Conservation (phyloP, 495 filamentous ascomycete species). For the Articulospora tetracladia region DNA sequence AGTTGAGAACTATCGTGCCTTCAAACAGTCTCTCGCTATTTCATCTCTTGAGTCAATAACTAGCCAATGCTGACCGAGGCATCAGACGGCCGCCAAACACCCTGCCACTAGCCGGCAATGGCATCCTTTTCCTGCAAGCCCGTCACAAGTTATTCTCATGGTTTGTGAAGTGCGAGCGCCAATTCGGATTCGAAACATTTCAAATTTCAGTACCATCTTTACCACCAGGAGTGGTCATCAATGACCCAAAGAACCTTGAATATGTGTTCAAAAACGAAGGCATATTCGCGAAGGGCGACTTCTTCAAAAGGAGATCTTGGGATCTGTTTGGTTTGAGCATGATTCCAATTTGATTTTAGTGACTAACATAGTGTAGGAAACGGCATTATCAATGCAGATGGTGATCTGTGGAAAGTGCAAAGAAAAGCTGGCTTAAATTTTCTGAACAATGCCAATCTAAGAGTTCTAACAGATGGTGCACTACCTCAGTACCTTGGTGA, state of each 20-base stretch:
- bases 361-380: conserved; percentile 33
- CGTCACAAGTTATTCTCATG: conserved; percentile 54
- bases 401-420: conserved; percentile 56
- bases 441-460: conserved; percentile 51
- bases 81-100: conserved; percentile 47
- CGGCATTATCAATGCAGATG: conserved; percentile 61
- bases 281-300: conserved; percentile 52
- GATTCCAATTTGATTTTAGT: neutral
- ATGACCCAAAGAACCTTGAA: conserved; percentile 54
- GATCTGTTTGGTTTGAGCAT: conserved; percentile 48
- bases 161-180: conserved; percentile 52
- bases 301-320: conserved; percentile 53
- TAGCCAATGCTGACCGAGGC: neutral
- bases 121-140: conserved; percentile 51
- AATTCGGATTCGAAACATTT: conserved; percentile 51
- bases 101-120: conserved; percentile 53
- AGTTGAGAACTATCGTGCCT: neutral
- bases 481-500: conserved; percentile 46
- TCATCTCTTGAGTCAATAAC: no score
- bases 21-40: no score
- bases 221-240: conserved; percentile 55
- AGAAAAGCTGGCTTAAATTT: conserved; percentile 55
- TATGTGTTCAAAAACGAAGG: conserved; percentile 56
- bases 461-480: conserved; percentile 49
- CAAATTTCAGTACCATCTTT: conserved; percentile 53